Evolutionary conservation across 148 eudicot genomes (phyloP).

Genomic region (Arbutus unedo): DNA sequence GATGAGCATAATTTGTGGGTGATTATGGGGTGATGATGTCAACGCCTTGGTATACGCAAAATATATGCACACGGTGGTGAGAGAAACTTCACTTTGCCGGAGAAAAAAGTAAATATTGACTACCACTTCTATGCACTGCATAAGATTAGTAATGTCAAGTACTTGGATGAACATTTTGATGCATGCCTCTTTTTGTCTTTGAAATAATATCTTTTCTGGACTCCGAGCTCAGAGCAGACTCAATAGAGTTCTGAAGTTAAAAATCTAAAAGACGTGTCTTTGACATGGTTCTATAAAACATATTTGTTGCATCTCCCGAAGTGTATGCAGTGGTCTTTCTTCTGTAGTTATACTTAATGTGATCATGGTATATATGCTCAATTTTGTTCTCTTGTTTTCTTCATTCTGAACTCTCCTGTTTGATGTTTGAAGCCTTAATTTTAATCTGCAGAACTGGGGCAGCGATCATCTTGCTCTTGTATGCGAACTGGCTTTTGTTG

Average conservation of each 20-base stretch:
- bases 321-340: neutral
- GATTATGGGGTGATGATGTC: too few species aligned
- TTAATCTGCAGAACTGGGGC: slow-evolving; percentile 49
- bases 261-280: neutral
- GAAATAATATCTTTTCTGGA: neutral
- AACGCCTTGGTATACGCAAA: neutral
- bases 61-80: neutral
- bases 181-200: neutral
- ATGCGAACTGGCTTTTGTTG: slow-evolving; percentile 58
- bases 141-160: neutral
- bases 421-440: neutral
- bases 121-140: neutral
- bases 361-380: neutral
- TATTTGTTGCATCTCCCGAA: neutral
- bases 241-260: neutral
- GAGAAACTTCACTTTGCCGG: neutral
- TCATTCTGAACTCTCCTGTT: neutral
- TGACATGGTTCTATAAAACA: neutral
- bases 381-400: neutral
- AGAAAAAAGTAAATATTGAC: neutral
- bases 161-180: neutral
- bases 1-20: neutral
- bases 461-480: slow-evolving; percentile 75
- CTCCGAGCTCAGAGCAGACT: neutral
- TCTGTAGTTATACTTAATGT: neutral